Conservation (phyloP, 495 filamentous ascomycete genomes). For the Hypoxylon cercidicola region DNA sequence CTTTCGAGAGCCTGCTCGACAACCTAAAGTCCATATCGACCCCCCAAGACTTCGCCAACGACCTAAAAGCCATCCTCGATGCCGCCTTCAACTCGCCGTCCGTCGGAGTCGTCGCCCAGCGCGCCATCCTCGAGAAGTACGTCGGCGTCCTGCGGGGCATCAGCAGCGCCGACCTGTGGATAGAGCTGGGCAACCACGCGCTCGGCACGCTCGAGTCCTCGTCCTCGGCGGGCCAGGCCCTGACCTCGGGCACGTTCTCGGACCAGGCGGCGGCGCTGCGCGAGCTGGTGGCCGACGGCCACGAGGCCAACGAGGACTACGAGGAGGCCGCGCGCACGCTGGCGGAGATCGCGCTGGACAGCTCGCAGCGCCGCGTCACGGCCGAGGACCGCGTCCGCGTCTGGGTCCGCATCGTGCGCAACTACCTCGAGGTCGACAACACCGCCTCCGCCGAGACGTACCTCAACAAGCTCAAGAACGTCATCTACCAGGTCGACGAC, state of each 20-base stretch:
- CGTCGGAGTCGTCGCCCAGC: conserved; percentile 78
- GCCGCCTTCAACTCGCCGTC: conserved; percentile 70
- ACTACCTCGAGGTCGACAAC: conserved; percentile 95
- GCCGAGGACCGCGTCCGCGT: conserved; percentile 80
- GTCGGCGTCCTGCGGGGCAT: conserved; percentile 68
- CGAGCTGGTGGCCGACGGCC: conserved; percentile 81
- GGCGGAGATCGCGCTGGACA: conserved; percentile 86
- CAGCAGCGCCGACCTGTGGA: conserved; percentile 66
- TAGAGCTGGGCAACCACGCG: conserved; percentile 75
- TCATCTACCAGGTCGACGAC: conserved; percentile 82
- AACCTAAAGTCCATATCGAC: conserved; percentile 68
- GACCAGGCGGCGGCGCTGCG: conserved; percentile 88
- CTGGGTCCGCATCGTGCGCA: conserved; percentile 94
- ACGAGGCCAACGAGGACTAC: conserved; percentile 86
- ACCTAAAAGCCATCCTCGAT: conserved; percentile 75
- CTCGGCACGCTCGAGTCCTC: conserved; percentile 67
- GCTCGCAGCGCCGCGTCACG: conserved; percentile 81
- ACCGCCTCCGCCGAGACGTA: conserved; percentile 84
- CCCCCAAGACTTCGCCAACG: conserved; percentile 64
- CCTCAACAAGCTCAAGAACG: conserved; percentile 90
- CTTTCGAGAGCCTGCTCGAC: conserved; percentile 73
- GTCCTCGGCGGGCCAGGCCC: conserved; percentile 56
- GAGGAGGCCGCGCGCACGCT: conserved; percentile 78
- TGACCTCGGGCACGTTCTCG: conserved; percentile 67
- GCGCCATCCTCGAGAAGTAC: conserved; percentile 75